Conservation (phyloP, 1,139 yeast genomes). For the Candida sp. region DNA sequence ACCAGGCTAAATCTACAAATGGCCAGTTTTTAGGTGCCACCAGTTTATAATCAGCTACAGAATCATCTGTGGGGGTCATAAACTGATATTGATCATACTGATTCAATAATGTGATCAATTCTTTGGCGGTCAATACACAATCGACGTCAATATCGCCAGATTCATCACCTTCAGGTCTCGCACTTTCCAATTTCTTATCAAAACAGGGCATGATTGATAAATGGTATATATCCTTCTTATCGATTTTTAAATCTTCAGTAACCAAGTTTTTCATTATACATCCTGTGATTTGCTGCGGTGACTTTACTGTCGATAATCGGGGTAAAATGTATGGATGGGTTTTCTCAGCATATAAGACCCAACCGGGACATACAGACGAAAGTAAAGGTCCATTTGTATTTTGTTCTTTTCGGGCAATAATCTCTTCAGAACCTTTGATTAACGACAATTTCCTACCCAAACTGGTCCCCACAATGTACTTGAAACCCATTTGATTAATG, state of each 20-base stretch:
- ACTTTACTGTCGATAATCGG: constrained; percentile 58
- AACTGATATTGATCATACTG: constrained; percentile 34
- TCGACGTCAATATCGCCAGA: constrained; percentile 61
- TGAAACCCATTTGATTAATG: constrained; percentile 60
- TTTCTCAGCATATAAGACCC: constrained; percentile 94
- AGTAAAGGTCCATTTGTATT: constrained; percentile 41
- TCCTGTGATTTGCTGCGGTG: constrained; percentile 95
- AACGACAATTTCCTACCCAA: constrained; percentile 74
- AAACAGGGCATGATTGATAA: constrained; percentile 94
- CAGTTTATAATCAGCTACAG: constrained; percentile 20
- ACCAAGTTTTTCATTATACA: constrained; percentile 61
- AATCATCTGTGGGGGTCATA: constrained; percentile 13
- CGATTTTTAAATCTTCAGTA: constrained; percentile 32
- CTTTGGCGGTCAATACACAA: constrained; percentile 91
- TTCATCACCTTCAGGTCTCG: constrained; percentile 60
- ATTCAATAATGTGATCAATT: constrained; percentile 66
- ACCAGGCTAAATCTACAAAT: constrained; percentile 55
- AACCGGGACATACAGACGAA: constrained; percentile 88
- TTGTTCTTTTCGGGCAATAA: constrained; percentile 21
- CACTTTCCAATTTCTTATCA: constrained; percentile 94
- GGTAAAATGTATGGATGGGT: constrained; percentile 86
- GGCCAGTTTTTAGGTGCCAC: constrained; percentile 63
- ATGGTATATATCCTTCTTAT: constrained; percentile 57
- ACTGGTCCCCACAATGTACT: constrained; percentile 79
- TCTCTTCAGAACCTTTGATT: constrained; percentile 53